Evolutionary conservation across 371 early-diverging fungal genomes (phyloP), one percentile per base, ranked within the genome.

Genomic region (Syncephalastrum monosporum): DNA sequence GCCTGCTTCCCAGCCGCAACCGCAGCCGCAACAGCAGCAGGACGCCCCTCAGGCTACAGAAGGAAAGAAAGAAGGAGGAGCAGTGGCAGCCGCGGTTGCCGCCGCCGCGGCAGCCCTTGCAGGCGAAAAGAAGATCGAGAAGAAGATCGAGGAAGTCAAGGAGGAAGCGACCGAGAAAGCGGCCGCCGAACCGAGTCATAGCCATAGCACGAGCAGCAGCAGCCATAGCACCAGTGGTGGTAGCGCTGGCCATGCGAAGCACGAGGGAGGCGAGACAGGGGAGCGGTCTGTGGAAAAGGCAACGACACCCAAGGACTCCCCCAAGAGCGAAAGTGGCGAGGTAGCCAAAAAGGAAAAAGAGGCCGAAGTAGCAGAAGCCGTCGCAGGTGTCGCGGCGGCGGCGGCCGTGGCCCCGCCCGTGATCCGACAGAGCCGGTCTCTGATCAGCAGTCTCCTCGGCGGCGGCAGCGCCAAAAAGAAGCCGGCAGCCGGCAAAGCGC

Each of bases 371-470:
- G 47, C 55, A 14, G 41, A 38, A 27, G 29, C 27, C 3, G 24
- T 45, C n/a, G 33, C 46, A 38, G n/a, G 17, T 2, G 41, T 17
- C 7, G 42, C 19, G 23, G 44, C 17, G 25, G 48, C 21, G 8
- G 48, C 47, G 7, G 42, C 15, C 24, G 42, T 53, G 1, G 33
- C 27, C n/a, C 52, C 46, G 14, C 42, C 42, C 0, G 12, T 54
- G 4, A 15, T 29, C 25, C 54, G 60, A 49, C 60, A 53, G 19
- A 60, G 60, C 21, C 48, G 42, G 15, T 54, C 55, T 8, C 33
- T 60, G 16, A 53, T 54, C 49, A 50, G 49, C 5, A 54, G 49
- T 24, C 48, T 42, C 27, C 42, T 60, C 47, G 46, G 58, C 19
- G 52, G 52, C 0, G 48, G n/a, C 23, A n/a, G 23, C 17, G 21